These are phyloP conservation scores for Colletotrichum neosansevieriae DNA, from an alignment of 2,329 filamentous ascomycete species.

Conservation along the genomic window DNA sequence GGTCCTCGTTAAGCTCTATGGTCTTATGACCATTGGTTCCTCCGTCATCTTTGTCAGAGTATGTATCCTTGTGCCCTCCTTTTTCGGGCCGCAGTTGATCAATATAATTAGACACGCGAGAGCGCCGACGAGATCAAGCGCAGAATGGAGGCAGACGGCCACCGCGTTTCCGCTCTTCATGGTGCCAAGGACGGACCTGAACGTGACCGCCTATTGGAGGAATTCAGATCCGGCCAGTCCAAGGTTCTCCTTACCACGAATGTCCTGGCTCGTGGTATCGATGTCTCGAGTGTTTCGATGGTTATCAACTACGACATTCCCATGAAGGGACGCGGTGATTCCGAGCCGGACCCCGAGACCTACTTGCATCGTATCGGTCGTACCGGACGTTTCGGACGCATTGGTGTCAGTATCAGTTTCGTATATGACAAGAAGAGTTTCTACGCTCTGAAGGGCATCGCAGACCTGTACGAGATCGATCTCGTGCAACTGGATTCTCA, in stretches of 20 bases:
- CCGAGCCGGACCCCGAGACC: slow-evolving; percentile 90
- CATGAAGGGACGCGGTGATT: slow-evolving; percentile 80
- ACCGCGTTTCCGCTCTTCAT: slow-evolving; percentile 91
- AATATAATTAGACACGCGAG: slow-evolving; percentile 74
- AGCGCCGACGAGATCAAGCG: slow-evolving; percentile 88
- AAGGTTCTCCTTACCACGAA: slow-evolving; percentile 99
- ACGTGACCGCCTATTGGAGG: slow-evolving; percentile 85
- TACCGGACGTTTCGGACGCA: slow-evolving; percentile 95
- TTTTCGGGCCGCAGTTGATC: neutral
- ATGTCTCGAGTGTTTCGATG: slow-evolving; percentile 92
- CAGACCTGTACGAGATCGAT: slow-evolving; percentile 82
- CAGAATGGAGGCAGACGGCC: slow-evolving; percentile 88
- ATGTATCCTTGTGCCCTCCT: slow-evolving; percentile 45
- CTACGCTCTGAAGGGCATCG: slow-evolving; percentile 82
- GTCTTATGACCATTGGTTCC: slow-evolving; percentile 94
- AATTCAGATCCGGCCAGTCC: slow-evolving; percentile 86
- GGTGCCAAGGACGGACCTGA: slow-evolving; percentile 87
- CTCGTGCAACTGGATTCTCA: slow-evolving; percentile 84
- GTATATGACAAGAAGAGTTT: slow-evolving; percentile 89
- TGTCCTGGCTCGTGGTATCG: slow-evolving; percentile 94
- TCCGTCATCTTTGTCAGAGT: slow-evolving; percentile 98
- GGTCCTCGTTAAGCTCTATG: slow-evolving; percentile 91
- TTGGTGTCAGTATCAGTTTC: slow-evolving; percentile 95
- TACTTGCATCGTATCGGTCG: slow-evolving; percentile 98
- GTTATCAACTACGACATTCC: slow-evolving; percentile 97